Evolutionary conservation across 2,329 filamentous ascomycete species (phyloP), one percentile per base, ranked within the genome.

Genomic region (Aspergillus sclerotialis): DNA sequence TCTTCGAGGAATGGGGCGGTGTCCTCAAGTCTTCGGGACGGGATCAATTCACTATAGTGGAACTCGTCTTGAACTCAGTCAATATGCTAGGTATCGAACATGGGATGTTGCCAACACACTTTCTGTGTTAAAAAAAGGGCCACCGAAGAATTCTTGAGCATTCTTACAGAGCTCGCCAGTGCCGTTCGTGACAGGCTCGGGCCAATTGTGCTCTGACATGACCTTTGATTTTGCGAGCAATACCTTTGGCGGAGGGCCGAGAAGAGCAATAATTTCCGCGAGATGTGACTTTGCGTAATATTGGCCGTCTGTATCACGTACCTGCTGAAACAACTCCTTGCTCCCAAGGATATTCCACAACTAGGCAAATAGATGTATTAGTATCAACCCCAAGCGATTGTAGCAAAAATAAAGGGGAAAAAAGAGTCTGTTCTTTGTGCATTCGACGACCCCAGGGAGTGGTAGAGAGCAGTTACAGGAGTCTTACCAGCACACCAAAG

Each of bases 261-360:
- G 42, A 8, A 65, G 39, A 3, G 53, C 53, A 17, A 64, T 60
- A 54, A 67, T 65, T 37, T 64, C 51, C 7, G 61, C 63, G 7
- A 67, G 43, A 42, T 65, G 61, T 26, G 44, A 30, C 33, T 51
- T 56, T 5, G 53, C 42, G 15, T 50, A 38, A 21, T 64, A 63
- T 13, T 38, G 44, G 18, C 53, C 50, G 1, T 56, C 19, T 27
- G 35, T 14, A 33, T 56, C 52, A 33, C 53, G 35, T 2, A 56
- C 51, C n/a, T 55, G 48, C 6, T 44, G 43, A 32, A 63, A 63
- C 6, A 64, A 32, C 11, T 55, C 53, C 19, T 41, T 50, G 28
- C 39, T 35, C 28, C 50, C 53, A 25, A 58, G 35, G 0, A 63
- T 42, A 45, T 63, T 49, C 58, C 56, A 64, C 18, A 45, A 9